These are phyloP conservation scores for Mortierella alpina DNA, from an alignment of 192 early-diverging fungal genomes.

Conservation along the genomic window DNA sequence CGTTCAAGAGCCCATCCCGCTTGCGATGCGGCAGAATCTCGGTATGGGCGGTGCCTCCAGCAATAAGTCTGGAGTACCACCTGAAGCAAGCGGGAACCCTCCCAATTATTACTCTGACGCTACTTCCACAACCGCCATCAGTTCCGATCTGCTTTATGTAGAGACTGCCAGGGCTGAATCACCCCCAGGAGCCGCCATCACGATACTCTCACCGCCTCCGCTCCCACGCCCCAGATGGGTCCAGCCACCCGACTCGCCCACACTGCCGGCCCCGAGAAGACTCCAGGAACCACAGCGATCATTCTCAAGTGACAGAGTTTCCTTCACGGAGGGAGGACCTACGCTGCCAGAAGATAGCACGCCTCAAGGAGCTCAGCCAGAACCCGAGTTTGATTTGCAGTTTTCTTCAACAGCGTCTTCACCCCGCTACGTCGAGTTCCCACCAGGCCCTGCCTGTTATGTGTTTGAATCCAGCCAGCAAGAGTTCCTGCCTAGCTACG, in stretches of 20 bases:
- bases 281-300: neutral
- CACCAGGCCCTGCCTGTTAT: slow-evolving; percentile 29
- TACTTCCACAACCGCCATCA: neutral
- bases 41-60: neutral
- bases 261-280: neutral
- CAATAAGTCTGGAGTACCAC: neutral
- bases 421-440: slow-evolving; percentile 9
- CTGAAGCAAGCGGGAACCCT: neutral
- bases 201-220: neutral
- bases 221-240: slow-evolving; percentile 11
- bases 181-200: neutral
- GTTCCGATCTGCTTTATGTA: neutral
- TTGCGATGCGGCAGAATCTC: slow-evolving; percentile 13
- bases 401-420: slow-evolving; percentile 2
- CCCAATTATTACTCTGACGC: neutral
- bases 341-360: neutral
- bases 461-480: slow-evolving; percentile 30
- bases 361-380: neutral
- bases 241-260: slow-evolving; percentile 8
- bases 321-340: neutral
- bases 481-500: slow-evolving; percentile 28
- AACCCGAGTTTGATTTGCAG: neutral
- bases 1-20: slow-evolving; percentile 14
- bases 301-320: neutral
- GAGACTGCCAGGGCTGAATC: neutral